Evolutionary conservation across 1,139 yeast genomes (phyloP).

Genomic region (Wickerhamomyces sp.): DNA sequence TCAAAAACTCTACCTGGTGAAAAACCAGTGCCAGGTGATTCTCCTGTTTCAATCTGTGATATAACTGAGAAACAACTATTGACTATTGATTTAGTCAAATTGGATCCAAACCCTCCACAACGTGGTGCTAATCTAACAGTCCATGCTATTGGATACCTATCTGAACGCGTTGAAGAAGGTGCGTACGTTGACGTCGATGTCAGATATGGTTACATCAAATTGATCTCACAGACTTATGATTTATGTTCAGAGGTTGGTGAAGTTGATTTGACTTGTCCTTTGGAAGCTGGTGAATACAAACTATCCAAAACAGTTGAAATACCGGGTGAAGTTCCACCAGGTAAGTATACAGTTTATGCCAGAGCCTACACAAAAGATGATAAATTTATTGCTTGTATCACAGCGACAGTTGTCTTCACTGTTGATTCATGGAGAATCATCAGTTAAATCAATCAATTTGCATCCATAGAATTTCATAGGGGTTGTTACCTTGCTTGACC

Average conservation of each 20-base stretch:
- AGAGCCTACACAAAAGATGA: constrained; percentile 86
- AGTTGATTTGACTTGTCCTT: constrained; percentile 80
- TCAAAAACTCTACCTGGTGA: constrained; percentile 26
- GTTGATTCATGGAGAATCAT: constrained; percentile 24
- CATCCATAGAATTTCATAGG: too few relatives aligned
- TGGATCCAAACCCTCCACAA: constrained; percentile 83
- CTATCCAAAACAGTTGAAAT: constrained; percentile 71
- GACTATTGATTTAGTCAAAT: constrained; percentile 50
- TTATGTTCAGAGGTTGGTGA: constrained; percentile 82
- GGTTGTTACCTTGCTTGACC: too few relatives aligned
- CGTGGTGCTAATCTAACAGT: constrained; percentile 79
- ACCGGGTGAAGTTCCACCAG: constrained; percentile 95
- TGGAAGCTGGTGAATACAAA: constrained; percentile 60
- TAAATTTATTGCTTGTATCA: constrained; percentile 75
- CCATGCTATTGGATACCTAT: constrained; percentile 61
- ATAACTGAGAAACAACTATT: constrained; percentile 56
- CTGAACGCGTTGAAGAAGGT: constrained; percentile 62
- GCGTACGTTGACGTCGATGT: constrained; percentile 94
- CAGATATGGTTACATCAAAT: constrained; percentile 82
- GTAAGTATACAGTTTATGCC: constrained; percentile 79
- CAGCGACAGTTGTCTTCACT: constrained; percentile 71
- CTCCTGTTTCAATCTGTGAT: constrained; percentile 81
- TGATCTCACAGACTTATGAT: constrained; percentile 82
- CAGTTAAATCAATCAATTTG: constrained; percentile 3
- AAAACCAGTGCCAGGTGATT: constrained; percentile 83